Evolutionary conservation across 2,329 filamentous ascomycete species (phyloP).

Genomic region (Westerdykella aurantiaca): DNA sequence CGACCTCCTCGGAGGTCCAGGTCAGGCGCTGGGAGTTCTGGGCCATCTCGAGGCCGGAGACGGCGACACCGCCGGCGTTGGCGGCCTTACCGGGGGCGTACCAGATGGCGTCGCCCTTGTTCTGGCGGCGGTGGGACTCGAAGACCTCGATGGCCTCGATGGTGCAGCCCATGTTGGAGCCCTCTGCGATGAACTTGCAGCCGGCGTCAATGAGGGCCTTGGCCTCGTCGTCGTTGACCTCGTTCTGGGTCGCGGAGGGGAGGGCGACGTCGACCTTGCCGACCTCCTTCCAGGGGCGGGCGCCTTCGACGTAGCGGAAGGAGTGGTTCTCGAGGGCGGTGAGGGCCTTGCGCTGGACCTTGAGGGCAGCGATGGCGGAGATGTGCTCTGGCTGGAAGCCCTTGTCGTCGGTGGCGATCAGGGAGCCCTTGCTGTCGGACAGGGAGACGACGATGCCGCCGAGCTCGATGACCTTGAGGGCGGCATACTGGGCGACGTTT

Average conservation of each 20-base stretch:
- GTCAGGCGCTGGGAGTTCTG: slow-evolving; percentile 86
- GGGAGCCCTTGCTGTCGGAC: slow-evolving; percentile 81
- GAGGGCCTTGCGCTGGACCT: slow-evolving; percentile 79
- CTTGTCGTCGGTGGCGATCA: slow-evolving; percentile 66
- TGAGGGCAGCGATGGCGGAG: slow-evolving; percentile 71
- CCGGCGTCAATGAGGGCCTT: slow-evolving; percentile 71
- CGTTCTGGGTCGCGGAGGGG: slow-evolving; percentile 94
- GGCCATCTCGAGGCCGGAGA: slow-evolving; percentile 97
- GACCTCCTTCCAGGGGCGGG: slow-evolving; percentile 85
- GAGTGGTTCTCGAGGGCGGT: slow-evolving; percentile 63
- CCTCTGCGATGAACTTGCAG: slow-evolving; percentile 83
- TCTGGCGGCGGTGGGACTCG: slow-evolving; percentile 66
- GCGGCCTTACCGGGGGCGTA: slow-evolving; percentile 94
- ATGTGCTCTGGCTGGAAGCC: slow-evolving; percentile 77
- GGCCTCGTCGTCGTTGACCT: slow-evolving; percentile 88
- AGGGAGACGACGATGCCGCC: slow-evolving; percentile 88
- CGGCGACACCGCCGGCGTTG: slow-evolving; percentile 95
- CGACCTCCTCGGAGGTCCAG: slow-evolving; percentile 88
- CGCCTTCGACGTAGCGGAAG: slow-evolving; percentile 83
- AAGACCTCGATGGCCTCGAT: slow-evolving; percentile 92
- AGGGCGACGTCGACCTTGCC: slow-evolving; percentile 86
- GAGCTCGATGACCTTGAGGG: slow-evolving; percentile 93
- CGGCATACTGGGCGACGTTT: slow-evolving; percentile 96
- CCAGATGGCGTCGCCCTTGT: slow-evolving; percentile 74
- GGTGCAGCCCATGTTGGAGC: slow-evolving; percentile 98